Conservation (phyloP, 1,284 basidiomycete genomes). For the Vanrija humicola region DNA sequence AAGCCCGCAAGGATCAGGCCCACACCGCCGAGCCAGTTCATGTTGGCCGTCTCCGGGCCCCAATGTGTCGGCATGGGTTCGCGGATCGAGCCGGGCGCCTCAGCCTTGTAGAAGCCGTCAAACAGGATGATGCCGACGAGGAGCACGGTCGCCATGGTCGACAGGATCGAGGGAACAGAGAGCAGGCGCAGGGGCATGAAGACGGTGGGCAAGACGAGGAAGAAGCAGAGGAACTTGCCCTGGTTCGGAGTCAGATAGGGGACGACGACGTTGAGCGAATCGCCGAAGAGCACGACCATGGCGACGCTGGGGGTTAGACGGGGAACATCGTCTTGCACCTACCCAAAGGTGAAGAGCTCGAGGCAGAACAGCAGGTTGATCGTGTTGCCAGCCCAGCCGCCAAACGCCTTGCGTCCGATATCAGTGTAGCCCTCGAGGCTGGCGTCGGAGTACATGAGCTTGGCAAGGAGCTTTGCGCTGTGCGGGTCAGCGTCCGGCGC, state of each 20-base stretch:
- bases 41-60: conserved; percentile 55
- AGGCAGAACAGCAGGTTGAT: conserved; percentile 62
- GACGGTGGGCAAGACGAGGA: conserved; percentile 76
- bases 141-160: conserved; percentile 71
- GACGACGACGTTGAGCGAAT: conserved; percentile 70
- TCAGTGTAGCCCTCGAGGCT: conserved; percentile 78
- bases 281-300: conserved; percentile 78
- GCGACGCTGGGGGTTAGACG: conserved; percentile 59
- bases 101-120: conserved; percentile 76
- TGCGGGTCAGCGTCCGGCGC: too few species aligned
- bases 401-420: conserved; percentile 82
- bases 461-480: conserved; percentile 79
- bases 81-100: conserved; percentile 77
- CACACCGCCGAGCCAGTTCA: conserved; percentile 55
- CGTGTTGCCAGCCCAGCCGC: conserved; percentile 57
- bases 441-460: conserved; percentile 66
- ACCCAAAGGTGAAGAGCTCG: conserved; percentile 64
- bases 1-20: conserved; percentile 97
- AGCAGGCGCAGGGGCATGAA: conserved; percentile 78
- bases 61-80: conserved; percentile 67
- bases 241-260: conserved; percentile 63
- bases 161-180: conserved; percentile 79
- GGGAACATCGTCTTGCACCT: neutral
- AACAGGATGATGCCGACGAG: conserved; percentile 75
- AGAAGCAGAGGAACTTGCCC: conserved; percentile 70